Conservation (phyloP, 2,329 filamentous ascomycete species). For the Stachybotrys echinatus region DNA sequence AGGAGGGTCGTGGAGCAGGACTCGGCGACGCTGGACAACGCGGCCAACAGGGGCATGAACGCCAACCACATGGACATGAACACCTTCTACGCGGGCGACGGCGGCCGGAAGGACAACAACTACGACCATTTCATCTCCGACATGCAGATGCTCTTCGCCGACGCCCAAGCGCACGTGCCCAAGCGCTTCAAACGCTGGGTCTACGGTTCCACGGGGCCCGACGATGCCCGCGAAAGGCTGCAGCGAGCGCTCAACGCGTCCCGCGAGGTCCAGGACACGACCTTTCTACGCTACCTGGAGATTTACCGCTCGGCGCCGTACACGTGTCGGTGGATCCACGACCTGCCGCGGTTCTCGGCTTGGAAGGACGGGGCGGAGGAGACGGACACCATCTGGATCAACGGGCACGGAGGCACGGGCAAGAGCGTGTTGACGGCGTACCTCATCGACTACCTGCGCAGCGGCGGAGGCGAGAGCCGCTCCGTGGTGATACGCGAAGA, state of each 20-base stretch:
- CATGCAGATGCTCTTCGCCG: background rate
- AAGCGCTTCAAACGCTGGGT: conserved; percentile 1
- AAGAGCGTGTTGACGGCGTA: conserved; percentile 1
- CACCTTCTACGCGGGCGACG: conserved; percentile 1
- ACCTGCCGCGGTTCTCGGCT: background rate
- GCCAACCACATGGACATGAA: conserved; percentile 2
- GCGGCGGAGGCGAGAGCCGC: background rate
- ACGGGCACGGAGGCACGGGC: background rate
- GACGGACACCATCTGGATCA: background rate
- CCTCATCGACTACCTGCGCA: background rate
- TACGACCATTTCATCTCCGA: conserved; percentile 2
- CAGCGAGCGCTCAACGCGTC: conserved; percentile 1
- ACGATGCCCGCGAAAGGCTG: background rate
- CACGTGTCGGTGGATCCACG: conserved; percentile 1
- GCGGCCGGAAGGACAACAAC: conserved; percentile 1
- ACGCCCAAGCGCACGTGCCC: background rate
- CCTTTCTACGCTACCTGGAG: background rate
- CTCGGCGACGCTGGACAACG: conserved; percentile 1
- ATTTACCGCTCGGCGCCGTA: background rate
- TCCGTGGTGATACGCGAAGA: background rate
- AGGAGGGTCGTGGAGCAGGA: conserved; percentile 1
- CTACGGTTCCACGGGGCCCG: background rate
- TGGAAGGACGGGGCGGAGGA: background rate
- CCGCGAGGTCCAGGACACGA: background rate
- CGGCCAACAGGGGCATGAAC: background rate